phyloP scores from a whole-genome alignment of 1,139 yeast genomes.

The Yamadazyma sp. region DNA sequence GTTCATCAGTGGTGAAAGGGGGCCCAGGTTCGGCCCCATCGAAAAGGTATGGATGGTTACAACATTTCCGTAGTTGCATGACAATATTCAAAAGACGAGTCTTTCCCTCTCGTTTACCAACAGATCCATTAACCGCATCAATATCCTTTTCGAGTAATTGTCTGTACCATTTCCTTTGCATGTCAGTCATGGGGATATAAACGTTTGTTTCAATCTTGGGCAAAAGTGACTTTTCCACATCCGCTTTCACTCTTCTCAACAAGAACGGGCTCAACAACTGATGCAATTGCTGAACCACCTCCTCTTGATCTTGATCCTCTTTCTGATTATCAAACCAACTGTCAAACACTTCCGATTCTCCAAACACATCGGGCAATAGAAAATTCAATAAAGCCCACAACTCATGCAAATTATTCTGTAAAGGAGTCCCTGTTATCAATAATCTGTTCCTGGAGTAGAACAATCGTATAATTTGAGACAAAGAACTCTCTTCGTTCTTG shows the following conservation, averaged over 20 bases:
- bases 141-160: constrained; percentile 87
- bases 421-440: constrained; percentile 92
- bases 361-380: constrained; percentile 89
- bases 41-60: constrained; percentile 94
- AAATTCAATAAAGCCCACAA: constrained; percentile 93
- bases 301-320: constrained; percentile 52
- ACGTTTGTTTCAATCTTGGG: constrained; percentile 90
- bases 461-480: constrained; percentile 85
- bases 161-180: constrained; percentile 93
- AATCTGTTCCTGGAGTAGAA: constrained; percentile 84
- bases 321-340: constrained; percentile 68
- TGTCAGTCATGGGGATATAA: constrained; percentile 90
- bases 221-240: constrained; percentile 85
- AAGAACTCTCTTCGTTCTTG: constrained; percentile 87
- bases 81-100: constrained; percentile 88
- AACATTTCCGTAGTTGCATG: constrained; percentile 95
- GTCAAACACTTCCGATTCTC: constrained; percentile 86
- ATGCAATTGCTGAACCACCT: constrained; percentile 81
- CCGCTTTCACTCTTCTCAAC: constrained; percentile 85
- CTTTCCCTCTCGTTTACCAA: constrained; percentile 86
- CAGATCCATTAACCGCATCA: constrained; percentile 93
- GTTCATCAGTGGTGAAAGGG: constrained; percentile 95
- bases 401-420: constrained; percentile 93
- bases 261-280: constrained; percentile 85
- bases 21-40: constrained; percentile 99